These are phyloP conservation scores for Paraconiothyrium brasiliense DNA, from an alignment of 2,329 filamentous ascomycete genomes.

Conservation along the genomic window DNA sequence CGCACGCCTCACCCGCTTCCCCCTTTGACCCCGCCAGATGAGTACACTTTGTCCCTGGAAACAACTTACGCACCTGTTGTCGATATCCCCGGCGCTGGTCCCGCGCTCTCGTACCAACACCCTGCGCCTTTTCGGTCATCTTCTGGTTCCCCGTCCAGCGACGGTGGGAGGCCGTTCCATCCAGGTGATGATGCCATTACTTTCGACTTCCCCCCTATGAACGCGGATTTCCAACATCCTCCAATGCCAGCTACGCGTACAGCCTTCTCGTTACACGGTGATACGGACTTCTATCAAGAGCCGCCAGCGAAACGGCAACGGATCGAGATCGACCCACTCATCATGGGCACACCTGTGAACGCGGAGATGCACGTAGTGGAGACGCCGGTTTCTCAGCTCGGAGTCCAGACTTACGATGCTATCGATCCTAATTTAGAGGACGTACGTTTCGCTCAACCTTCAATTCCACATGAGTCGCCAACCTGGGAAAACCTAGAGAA, in stretches of 20 bases:
- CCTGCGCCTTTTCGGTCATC: slow-evolving; percentile 2
- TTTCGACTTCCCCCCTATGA: background rate
- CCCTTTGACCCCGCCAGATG: slow-evolving; percentile 14
- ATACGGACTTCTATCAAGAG: slow-evolving; percentile 8
- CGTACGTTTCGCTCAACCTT: slow-evolving; percentile 2
- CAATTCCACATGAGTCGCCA: background rate
- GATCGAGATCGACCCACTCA: slow-evolving; percentile 22
- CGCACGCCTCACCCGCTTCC: slow-evolving; percentile 8
- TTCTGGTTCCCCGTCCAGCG: slow-evolving; percentile 1
- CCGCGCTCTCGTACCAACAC: background rate
- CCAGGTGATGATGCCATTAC: background rate
- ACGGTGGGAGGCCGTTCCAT: background rate
- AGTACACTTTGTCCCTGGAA: slow-evolving; percentile 6
- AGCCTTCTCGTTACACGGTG: slow-evolving; percentile 1
- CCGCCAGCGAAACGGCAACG: slow-evolving; percentile 20
- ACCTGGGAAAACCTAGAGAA: slow-evolving; percentile 3
- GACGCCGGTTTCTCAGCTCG: slow-evolving; percentile 10
- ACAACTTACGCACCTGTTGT: slow-evolving; percentile 2
- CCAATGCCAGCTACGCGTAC: background rate
- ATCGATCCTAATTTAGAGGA: slow-evolving; percentile 15
- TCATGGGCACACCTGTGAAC: slow-evolving; percentile 2
- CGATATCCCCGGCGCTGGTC: background rate
- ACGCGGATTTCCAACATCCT: background rate
- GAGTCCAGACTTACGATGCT: slow-evolving; percentile 4
- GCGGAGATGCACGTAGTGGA: background rate